Conservation (phyloP, 192 early-diverging fungal species). For the Pecoramyces ruminantium region DNA sequence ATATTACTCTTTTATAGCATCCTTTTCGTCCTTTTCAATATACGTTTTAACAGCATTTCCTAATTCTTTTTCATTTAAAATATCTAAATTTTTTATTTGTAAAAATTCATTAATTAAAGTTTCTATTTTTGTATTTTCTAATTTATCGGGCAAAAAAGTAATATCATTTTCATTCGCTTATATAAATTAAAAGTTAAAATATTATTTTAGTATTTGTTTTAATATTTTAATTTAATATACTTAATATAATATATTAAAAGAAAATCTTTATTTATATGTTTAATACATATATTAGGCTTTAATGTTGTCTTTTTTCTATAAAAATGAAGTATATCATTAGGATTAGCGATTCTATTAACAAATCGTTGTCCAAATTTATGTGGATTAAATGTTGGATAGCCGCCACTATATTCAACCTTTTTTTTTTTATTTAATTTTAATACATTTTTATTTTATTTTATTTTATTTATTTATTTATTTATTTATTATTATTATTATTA, state of each 20-base stretch:
- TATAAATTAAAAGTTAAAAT: too few species aligned
- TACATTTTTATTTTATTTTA: too few species aligned
- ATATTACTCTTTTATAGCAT: slow-evolving; percentile 52
- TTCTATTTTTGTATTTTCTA: slow-evolving; percentile 54
- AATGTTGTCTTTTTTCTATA: slow-evolving; percentile 29
- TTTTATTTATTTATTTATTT: too few species aligned
- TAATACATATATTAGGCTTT: neutral
- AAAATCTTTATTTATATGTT: neutral
- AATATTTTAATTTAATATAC: too few species aligned
- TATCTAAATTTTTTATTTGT: slow-evolving; percentile 35
- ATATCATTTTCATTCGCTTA: slow-evolving; percentile 8
- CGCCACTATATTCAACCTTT: slow-evolving; percentile 82
- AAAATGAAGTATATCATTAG: slow-evolving; percentile 71
- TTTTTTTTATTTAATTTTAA: too few species aligned
- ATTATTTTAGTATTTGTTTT: too few species aligned
- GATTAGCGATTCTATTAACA: slow-evolving; percentile 69
- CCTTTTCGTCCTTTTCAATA: slow-evolving; percentile 74
- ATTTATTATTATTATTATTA: too few species aligned
- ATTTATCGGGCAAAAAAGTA: slow-evolving; percentile 31
- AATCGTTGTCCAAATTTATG: slow-evolving; percentile 69
- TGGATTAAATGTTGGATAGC: slow-evolving; percentile 67
- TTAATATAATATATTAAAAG: too few species aligned
- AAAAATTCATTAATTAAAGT: slow-evolving; percentile 61
- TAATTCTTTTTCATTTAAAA: slow-evolving; percentile 60
- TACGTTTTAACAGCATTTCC: slow-evolving; percentile 54